These are phyloP conservation scores for Colletotrichum lentis DNA, from an alignment of 2,329 filamentous ascomycete genomes.

Conservation along the genomic window DNA sequence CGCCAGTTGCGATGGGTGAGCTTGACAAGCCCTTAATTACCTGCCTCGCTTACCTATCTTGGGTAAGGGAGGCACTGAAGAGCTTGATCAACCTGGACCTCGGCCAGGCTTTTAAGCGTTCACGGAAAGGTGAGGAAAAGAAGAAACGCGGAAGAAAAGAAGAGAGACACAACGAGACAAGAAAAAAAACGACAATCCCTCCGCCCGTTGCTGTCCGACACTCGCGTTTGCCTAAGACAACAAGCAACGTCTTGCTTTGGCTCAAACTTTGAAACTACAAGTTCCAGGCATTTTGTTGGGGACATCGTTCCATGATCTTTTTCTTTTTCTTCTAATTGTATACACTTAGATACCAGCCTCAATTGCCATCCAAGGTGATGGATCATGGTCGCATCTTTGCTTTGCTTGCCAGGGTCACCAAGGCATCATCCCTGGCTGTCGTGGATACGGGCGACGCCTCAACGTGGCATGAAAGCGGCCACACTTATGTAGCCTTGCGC, in stretches of 20 bases:
- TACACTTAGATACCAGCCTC: not conserved
- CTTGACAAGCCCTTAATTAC: not conserved
- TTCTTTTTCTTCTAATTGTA: not conserved
- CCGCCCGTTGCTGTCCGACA: slow-evolving; percentile 14
- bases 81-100: not conserved
- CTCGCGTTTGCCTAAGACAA: slow-evolving; percentile 10
- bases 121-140: too few species aligned
- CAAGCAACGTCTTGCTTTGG: slow-evolving; percentile 11
- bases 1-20: not conserved
- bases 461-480: not conserved
- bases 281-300: slow-evolving; percentile 7
- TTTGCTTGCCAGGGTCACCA: not conserved
- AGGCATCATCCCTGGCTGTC: not conserved
- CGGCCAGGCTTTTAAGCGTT: not conserved
- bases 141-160: too few species aligned
- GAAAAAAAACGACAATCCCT: not conserved
- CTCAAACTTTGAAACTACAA: slow-evolving; percentile 5
- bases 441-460: not conserved
- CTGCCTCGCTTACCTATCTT: too few species aligned
- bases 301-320: too few species aligned
- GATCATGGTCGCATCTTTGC: not conserved
- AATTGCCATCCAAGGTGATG: not conserved
- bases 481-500: slow-evolving; percentile 6
- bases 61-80: not conserved
- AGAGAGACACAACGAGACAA: not conserved